Conservation (phyloP, 139 green algal species). For the Chlorella ohadii region DNA sequence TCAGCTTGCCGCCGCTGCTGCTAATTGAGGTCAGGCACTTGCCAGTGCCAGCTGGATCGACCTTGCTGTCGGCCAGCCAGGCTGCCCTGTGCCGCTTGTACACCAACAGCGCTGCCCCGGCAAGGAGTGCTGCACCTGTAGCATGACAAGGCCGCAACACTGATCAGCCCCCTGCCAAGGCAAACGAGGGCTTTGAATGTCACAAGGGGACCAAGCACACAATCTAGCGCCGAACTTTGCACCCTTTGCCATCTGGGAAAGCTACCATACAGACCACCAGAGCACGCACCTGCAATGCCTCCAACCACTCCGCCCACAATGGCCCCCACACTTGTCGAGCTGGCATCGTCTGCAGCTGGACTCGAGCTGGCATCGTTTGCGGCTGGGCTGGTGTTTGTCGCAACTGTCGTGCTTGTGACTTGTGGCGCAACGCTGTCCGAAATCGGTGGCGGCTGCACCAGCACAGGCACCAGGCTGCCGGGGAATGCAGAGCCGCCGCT, state of each 20-base stretch:
- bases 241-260: too few species aligned
- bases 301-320: neutral
- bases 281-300: neutral
- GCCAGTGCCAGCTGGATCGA: too few species aligned
- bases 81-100: neutral
- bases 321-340: neutral
- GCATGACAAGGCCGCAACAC: neutral
- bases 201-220: too few species aligned
- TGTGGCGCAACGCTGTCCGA: too few species aligned
- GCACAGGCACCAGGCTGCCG: neutral
- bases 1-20: neutral
- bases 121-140: neutral
- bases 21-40: neutral
- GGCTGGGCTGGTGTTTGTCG: too few species aligned
- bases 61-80: neutral
- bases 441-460: neutral
- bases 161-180: too few species aligned
- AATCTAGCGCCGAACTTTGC: too few species aligned
- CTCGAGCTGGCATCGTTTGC: neutral
- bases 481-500: neutral
- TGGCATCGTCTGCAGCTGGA: neutral
- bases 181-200: too few species aligned
- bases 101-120: neutral
- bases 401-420: too few species aligned
- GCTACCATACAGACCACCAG: too few species aligned